A percentile compares a stretch with the other conserved stretches of the same genome.
Conservation (phyloP, 208 protist species). For the Polymyxa betae region DNA sequence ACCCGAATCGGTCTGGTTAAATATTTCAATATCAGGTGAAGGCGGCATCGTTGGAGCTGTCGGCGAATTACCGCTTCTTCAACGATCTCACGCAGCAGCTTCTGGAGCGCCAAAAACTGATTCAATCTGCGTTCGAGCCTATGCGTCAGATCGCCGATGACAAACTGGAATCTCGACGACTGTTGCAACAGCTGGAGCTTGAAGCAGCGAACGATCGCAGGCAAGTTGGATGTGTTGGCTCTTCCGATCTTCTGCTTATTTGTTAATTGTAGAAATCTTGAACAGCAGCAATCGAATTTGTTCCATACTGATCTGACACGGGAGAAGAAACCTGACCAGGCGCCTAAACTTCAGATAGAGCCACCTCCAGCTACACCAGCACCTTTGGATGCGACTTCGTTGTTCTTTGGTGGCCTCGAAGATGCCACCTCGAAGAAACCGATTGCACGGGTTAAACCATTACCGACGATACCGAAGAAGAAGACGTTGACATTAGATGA, state of each 20-base stretch:
- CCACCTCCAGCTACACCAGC: too few species aligned
- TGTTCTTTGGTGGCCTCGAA: not conserved
- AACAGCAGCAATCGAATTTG: not conserved
- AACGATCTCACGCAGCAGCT: conserved; percentile 10
- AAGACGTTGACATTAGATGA: not conserved
- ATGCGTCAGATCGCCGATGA: not conserved
- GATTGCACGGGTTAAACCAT: too few species aligned
- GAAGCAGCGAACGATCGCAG: not conserved
- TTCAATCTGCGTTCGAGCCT: not conserved
- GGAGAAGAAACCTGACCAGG: not conserved
- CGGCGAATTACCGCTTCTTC: not conserved
- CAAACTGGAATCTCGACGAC: not conserved
- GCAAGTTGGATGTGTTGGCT: too few species aligned
- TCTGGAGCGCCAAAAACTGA: not conserved
- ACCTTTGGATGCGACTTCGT: too few species aligned
- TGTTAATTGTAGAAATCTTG: not conserved
- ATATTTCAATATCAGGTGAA: not conserved
- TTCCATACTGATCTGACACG: not conserved
- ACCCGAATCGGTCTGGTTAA: not conserved
- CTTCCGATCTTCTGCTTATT: too few species aligned
- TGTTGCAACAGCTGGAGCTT: not conserved
- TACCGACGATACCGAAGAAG: not conserved
- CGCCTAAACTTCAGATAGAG: not conserved
- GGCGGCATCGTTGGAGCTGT: not conserved
- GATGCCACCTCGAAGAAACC: not conserved